phyloP scores from a whole-genome alignment of 148 eudicot species.

The Camellia granthamiana region DNA sequence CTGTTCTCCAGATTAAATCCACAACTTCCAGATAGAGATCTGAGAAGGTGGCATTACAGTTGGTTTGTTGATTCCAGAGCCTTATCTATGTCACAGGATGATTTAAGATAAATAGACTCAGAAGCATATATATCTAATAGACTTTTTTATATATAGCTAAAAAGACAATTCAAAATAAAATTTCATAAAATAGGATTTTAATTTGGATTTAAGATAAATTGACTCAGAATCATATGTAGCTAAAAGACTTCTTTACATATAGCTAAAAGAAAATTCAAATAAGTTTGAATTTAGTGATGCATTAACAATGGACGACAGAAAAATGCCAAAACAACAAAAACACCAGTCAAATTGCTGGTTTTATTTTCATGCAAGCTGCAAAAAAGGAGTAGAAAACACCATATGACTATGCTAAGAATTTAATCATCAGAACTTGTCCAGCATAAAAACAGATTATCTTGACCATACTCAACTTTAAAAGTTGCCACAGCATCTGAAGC shows the following conservation, averaged over 20 bases:
- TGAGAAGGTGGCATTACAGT: neutral
- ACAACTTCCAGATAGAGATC: neutral
- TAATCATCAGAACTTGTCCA: neutral
- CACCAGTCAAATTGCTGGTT: neutral
- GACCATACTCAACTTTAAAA: slow-evolving; percentile 46
- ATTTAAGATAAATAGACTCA: neutral
- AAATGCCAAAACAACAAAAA: neutral
- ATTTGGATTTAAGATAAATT: neutral
- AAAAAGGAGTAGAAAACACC: neutral
- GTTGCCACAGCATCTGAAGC: slow-evolving; percentile 74
- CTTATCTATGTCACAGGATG: neutral
- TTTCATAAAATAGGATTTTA: too few species aligned
- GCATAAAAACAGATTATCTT: neutral
- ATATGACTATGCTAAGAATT: neutral
- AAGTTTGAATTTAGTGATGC: neutral
- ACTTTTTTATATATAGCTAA: neutral
- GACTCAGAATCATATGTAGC: neutral
- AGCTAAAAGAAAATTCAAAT: neutral
- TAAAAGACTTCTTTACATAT: too few species aligned
- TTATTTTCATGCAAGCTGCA: neutral
- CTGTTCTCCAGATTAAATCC: neutral
- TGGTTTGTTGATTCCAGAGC: neutral
- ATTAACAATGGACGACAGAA: neutral
- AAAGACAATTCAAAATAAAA: neutral
- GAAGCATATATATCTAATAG: neutral